Evolutionary conservation across 768 basidiomycete species (phyloP), one percentile per base, ranked within the genome.

Genomic region (Tricholoma saponaceum): DNA sequence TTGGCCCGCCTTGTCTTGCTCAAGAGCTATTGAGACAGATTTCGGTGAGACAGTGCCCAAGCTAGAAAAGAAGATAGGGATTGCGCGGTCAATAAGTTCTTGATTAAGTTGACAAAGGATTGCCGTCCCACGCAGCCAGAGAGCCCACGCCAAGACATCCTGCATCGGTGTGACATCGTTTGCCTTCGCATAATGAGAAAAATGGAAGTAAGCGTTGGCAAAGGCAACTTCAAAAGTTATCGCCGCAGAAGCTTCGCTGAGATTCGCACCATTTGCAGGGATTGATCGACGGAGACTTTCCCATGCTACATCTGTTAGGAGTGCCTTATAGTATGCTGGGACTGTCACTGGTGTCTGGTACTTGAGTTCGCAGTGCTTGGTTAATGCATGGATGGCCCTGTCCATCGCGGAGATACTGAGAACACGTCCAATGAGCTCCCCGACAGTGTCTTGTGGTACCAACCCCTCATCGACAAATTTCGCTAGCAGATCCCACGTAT

Each of bases 381-480:
- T 6, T 33, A 33, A 12, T 33, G 5, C 10, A 7, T 33, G 32
- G 5, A 33, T 33, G 5, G 32, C 32, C 6, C 32, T 7, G 32
- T 33, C 32, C 32, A 33, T 64, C 1, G 63, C 63, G 0, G 35
- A 55, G 12, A 64, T 64, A 22, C 62, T 65, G 43, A 65, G 35
- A 41, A 46, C 28, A 35, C 62, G 56, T n/a, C 64, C 60, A 47
- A 63, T 63, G n/a, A 65, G 53, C 59, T 63, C 64, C 37, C 64
- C 62, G 16, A 61, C 39, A 32, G 52, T 54, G 2, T 62, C 60
- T 44, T 65, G 64, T 26, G 50, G 22, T 23, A 58, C 62, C 63
- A 65, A 57, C 28, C 62, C 62, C 20, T 55, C 26, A 9, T 58
- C 47, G 14, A 65, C 57, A 56, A 50, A 65, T 44, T 56, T 44